Evolutionary conservation across 2,329 filamentous ascomycete species (phyloP).

Genomic region (Neurospora crassa): DNA sequence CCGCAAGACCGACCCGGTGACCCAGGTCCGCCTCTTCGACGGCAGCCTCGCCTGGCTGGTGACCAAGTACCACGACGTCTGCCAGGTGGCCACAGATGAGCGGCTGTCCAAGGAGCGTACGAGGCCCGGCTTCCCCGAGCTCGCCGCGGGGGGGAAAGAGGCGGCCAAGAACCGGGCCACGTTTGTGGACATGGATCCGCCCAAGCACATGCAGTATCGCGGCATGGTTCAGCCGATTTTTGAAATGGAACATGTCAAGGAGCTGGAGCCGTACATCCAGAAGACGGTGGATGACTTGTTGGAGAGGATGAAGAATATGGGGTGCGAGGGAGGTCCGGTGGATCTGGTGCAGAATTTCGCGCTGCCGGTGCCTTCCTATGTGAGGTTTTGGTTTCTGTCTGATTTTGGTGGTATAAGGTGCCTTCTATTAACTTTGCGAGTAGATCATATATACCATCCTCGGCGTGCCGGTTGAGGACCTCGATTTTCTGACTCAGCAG

Average conservation of each 20-base stretch:
- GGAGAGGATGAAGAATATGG: conserved; percentile 26
- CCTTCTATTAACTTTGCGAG: background rate
- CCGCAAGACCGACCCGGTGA: conserved; percentile 32
- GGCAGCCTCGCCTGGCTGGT: conserved; percentile 37
- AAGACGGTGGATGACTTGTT: conserved; percentile 34
- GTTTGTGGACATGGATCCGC: conserved; percentile 42
- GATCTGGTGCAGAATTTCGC: conserved; percentile 38
- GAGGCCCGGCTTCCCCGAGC: conserved; percentile 34
- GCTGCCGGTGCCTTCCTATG: conserved; percentile 36
- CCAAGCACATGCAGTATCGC: conserved; percentile 33
- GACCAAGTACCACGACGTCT: conserved; percentile 38
- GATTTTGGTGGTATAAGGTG: too few relatives aligned
- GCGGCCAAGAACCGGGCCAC: conserved; percentile 37
- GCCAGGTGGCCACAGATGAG: conserved; percentile 31
- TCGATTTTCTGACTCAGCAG: conserved; percentile 35
- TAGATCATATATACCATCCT: conserved; percentile 41
- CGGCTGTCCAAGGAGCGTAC: conserved; percentile 34
- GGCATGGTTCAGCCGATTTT: conserved; percentile 38
- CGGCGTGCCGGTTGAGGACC: conserved; percentile 36
- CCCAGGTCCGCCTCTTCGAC: conserved; percentile 36
- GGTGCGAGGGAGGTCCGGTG: conserved; percentile 28
- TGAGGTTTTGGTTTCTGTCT: conserved; percentile 19
- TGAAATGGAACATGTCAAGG: conserved; percentile 27
- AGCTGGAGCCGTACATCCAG: conserved; percentile 34
- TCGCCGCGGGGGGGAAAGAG: conserved; percentile 34